Conservation (phyloP, 176 grass and related monocot species). For the Eragrostis curvula region DNA sequence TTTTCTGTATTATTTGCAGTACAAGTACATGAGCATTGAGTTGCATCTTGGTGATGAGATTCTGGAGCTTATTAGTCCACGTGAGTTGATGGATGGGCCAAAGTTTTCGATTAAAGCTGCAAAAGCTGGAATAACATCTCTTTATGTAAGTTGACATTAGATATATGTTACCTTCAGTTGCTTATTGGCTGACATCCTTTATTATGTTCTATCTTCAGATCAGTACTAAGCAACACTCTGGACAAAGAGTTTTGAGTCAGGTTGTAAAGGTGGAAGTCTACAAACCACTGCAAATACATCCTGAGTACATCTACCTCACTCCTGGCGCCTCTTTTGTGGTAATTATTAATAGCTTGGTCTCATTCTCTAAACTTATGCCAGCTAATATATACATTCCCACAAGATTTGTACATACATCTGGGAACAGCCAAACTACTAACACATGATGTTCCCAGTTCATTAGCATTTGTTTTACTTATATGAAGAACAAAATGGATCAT, state of each 20-base stretch:
- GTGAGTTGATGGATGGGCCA: conserved; percentile 42
- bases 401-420: conserved; percentile 12
- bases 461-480: conserved; percentile 20
- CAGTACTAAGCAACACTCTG: conserved; percentile 69
- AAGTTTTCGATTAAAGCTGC: conserved; percentile 81
- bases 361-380: conserved; percentile 15
- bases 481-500: conserved; percentile 11
- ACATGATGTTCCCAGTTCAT: conserved; percentile 18
- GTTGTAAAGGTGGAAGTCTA: conserved; percentile 95
- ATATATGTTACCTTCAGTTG: conserved; percentile 27
- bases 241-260: conserved; percentile 84
- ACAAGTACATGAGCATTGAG: conserved; percentile 87
- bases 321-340: conserved; percentile 95
- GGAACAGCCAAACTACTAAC: not conserved
- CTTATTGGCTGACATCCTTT: conserved; percentile 27
- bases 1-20: conserved; percentile 64
- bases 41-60: conserved; percentile 81
- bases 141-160: conserved; percentile 84
- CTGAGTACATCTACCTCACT: conserved; percentile 88
- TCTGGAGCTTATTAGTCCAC: conserved; percentile 59
- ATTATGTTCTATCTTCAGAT: conserved; percentile 65
- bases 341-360: conserved; percentile 43
- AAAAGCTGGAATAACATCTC: conserved; percentile 68
- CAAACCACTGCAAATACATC: conserved; percentile 76
- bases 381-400: conserved; percentile 9